Base-by-base conservation (phyloP, 306 rosid species). In the Pyrus bretschneideri region DNA sequence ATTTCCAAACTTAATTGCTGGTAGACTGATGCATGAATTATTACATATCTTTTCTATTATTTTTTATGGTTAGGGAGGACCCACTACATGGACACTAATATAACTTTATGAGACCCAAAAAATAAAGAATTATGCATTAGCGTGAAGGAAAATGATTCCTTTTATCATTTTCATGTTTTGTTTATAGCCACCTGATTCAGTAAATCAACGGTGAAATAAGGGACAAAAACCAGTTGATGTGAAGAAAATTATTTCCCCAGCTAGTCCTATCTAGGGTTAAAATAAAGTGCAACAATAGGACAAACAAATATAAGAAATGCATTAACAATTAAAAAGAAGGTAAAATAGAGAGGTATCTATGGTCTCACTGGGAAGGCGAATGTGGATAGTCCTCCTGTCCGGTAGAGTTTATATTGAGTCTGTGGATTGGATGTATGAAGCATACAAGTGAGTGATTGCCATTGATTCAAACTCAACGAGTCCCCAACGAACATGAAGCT, bases 401-500 rank as follows among this genome's bases (percentile, higher is more conserved):
- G 69, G 57, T 63, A 49, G 12, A 25, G 51, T 29, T 67, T 73
- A 65, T 83, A 82, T 22, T 38, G 59, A 25, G 79, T 62, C 18
- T 33, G n/a, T 19, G 89, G 86, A 57, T 31, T 78, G 45, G 73
- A 77, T 1, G 74, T 58, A 63, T 82, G 78, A 74, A 86, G 84
- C 89, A 83, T 70, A 80, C 89, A 86, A 67, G 85, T 77, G 15
- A 86, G 79, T 7, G 89, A 86, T 25, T 82, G 89, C 86, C 89
- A 86, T 8, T 86, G 89, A 33, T 86, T 86, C 67, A 86, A 73
- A 78, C 89, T 83, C 86, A 86, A 74, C 0, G 89, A 86, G 62
- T 86, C 89, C 71, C 89, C 89, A 8, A 86, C 80, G 22, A 86
- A 86, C 89, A 86, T 80, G 25, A 86, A 62, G 55, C 44, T 80